phyloP scores from a whole-genome alignment of 2,329 filamentous ascomycete species.

The Fusarium sulawesiense region DNA sequence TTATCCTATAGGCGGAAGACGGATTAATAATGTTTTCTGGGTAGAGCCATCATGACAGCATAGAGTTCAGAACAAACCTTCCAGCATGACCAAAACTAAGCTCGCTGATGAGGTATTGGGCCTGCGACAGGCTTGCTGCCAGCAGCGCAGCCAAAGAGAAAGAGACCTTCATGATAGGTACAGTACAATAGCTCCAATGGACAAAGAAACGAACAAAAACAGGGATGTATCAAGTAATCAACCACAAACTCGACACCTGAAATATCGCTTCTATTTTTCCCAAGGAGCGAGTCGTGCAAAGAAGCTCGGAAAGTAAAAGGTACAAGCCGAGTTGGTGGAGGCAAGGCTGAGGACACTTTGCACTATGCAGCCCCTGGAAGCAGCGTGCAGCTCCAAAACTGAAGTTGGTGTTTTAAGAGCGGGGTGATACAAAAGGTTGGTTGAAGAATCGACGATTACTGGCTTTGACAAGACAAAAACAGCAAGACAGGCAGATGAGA shows the following conservation, averaged over 20 bases:
- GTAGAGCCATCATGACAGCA: constrained; percentile 1
- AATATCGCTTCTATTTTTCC: constrained; percentile 17
- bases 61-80: constrained; percentile 58
- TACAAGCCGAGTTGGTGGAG: constrained; percentile 30
- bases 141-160: constrained; percentile 57
- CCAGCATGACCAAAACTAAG: constrained; percentile 81
- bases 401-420: constrained; percentile 14
- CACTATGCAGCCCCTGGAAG: constrained; percentile 40
- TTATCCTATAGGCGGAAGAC: constrained; percentile 64
- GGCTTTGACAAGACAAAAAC: neutral
- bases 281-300: constrained; percentile 7
- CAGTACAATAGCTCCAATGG: constrained; percentile 24
- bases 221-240: constrained; percentile 19
- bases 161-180: constrained; percentile 58
- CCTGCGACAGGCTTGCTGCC: constrained; percentile 63
- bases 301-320: constrained; percentile 13
- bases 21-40: constrained; percentile 20
- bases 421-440: neutral
- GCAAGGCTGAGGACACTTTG: constrained; percentile 49
- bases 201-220: constrained; percentile 21
- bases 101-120: constrained; percentile 76
- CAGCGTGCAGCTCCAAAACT: constrained; percentile 17
- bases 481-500: neutral
- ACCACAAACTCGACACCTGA: constrained; percentile 10
- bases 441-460: neutral